A percentile compares a stretch with the other conserved stretches of the same genome.
These are phyloP conservation scores for Mycena amicta DNA, from an alignment of 768 basidiomycete genomes.

Conservation along the genomic window DNA sequence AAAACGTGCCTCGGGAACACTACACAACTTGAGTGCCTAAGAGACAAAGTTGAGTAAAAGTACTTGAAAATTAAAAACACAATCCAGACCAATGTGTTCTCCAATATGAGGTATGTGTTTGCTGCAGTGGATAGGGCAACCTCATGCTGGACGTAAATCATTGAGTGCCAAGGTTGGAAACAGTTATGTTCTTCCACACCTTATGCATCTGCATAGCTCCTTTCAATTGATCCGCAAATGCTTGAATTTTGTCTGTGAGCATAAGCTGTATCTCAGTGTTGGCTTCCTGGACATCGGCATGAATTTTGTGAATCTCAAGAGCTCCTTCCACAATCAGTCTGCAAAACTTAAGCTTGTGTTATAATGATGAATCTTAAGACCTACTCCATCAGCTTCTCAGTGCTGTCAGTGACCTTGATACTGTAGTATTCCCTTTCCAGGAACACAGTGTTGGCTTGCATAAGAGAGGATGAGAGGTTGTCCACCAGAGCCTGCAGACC, in stretches of 20 bases:
- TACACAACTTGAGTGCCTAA: not conserved
- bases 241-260: not conserved
- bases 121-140: too few relatives aligned
- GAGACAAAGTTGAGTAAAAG: not conserved
- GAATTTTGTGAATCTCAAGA: slow-evolving; percentile 1
- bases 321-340: slow-evolving; percentile 3
- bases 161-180: too few relatives aligned
- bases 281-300: not conserved
- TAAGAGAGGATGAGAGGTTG: not conserved
- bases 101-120: too few relatives aligned
- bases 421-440: not conserved
- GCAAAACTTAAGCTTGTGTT: not conserved
- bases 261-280: not conserved
- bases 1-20: slow-evolving; percentile 1
- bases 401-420: not conserved
- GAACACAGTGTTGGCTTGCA: not conserved
- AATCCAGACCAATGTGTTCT: too few relatives aligned
- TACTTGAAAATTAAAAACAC: not conserved
- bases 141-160: too few relatives aligned
- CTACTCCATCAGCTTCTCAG: not conserved
- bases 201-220: too few relatives aligned
- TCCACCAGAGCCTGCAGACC: not conserved
- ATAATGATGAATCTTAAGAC: not conserved
- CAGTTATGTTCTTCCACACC: too few relatives aligned
- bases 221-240: not conserved